phyloP scores from a whole-genome alignment of 306 rosid species.

The Prinsepia uniflora region DNA sequence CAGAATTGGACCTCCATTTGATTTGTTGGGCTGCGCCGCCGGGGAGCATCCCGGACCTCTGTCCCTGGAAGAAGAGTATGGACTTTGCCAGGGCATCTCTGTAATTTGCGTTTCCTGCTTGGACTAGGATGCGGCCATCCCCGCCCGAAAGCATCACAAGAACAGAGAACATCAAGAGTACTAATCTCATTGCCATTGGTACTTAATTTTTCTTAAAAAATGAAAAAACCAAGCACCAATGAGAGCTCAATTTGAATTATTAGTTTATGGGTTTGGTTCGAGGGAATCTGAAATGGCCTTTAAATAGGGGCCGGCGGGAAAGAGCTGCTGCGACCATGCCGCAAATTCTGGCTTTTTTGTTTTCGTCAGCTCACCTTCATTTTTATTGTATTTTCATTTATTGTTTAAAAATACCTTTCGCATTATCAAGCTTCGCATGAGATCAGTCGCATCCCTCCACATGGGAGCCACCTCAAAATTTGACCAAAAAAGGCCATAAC shows the following conservation, averaged over 20 bases:
- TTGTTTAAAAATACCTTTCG: neutral
- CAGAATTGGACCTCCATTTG: slow-evolving; percentile 74
- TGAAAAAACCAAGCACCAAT: neutral
- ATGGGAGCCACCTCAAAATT: too few species aligned
- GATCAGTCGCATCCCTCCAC: too few species aligned
- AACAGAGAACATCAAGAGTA: slow-evolving; percentile 16
- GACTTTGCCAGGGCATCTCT: slow-evolving; percentile 81
- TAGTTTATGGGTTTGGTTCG: slow-evolving; percentile 10
- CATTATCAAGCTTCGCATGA: too few species aligned
- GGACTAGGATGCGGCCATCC: slow-evolving; percentile 25
- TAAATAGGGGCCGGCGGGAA: slow-evolving; percentile 10
- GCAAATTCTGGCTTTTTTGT: slow-evolving; percentile 4
- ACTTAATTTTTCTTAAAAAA: slow-evolving; percentile 2
- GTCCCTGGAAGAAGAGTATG: slow-evolving; percentile 80
- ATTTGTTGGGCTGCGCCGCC: slow-evolving; percentile 37
- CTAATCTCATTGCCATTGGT: slow-evolving; percentile 20
- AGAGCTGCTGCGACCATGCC: slow-evolving; percentile 4
- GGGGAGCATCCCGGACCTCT: slow-evolving; percentile 80
- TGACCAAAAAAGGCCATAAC: too few species aligned
- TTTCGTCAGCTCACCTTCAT: neutral
- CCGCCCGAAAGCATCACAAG: slow-evolving; percentile 3
- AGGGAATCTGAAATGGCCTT: slow-evolving; percentile 1
- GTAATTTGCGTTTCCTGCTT: slow-evolving; percentile 46
- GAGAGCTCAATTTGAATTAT: neutral
- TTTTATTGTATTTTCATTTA: neutral